phyloP scores from a whole-genome alignment of 768 basidiomycete species.

The Tephrocybe sp. region DNA sequence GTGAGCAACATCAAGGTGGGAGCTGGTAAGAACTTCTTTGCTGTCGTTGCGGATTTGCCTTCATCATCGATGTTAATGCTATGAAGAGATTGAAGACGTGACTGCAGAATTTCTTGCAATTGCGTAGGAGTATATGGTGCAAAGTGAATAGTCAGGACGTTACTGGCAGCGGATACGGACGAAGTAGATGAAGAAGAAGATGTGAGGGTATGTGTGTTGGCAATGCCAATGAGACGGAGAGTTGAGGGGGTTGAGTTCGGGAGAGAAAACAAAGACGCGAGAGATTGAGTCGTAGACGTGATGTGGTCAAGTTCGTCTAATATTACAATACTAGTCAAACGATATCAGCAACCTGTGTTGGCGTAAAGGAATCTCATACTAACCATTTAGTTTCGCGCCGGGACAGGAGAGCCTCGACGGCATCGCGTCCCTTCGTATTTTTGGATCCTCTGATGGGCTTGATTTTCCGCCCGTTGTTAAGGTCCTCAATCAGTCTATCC shows the following conservation, averaged over 20 bases:
- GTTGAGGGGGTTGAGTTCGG: constrained; percentile 47
- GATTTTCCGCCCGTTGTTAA: constrained; percentile 35
- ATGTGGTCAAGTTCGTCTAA: constrained; percentile 90
- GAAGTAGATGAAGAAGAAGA: constrained; percentile 40
- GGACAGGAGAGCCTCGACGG: constrained; percentile 42
- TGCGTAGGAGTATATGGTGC: constrained; percentile 74
- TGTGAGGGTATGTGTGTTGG: constrained; percentile 85
- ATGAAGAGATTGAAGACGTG: constrained; percentile 56
- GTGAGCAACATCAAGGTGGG: constrained; percentile 68
- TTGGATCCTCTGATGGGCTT: constrained; percentile 31
- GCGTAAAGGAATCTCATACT: constrained; percentile 11
- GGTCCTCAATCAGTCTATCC: constrained; percentile 61
- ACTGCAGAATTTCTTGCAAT: constrained; percentile 63
- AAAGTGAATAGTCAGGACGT: constrained; percentile 72
- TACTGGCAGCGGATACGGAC: constrained; percentile 30
- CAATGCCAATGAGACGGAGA: constrained; percentile 79
- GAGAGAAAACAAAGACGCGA: constrained; percentile 68
- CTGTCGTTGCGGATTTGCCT: constrained; percentile 22
- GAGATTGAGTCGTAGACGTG: constrained; percentile 53
- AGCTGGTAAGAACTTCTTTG: constrained; percentile 57
- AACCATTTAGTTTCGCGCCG: constrained; percentile 54
- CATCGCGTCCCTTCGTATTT: constrained; percentile 46
- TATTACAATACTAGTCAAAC: constrained; percentile 56
- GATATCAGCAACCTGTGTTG: constrained; percentile 13
- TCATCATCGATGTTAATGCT: constrained; percentile 28